Evolutionary conservation across 768 basidiomycete species (phyloP).

Genomic region (Coprinopsis strossmayeri): DNA sequence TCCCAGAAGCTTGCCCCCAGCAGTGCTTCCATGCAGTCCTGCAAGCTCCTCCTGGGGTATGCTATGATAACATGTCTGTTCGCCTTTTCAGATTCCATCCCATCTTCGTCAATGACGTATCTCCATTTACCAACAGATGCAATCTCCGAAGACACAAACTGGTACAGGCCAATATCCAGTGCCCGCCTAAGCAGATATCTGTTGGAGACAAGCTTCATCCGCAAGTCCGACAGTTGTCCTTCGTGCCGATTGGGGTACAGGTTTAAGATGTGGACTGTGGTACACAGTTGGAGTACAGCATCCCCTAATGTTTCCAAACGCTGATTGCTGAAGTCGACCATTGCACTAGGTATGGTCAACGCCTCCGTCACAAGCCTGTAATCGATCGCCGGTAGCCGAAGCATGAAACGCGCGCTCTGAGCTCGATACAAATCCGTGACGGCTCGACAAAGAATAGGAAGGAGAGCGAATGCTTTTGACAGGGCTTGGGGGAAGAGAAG

Average conservation of each 20-base stretch:
- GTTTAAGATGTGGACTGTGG: constrained; percentile 73
- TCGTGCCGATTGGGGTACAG: constrained; percentile 74
- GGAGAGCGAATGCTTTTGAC: constrained; percentile 43
- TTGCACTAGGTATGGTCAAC: constrained; percentile 64
- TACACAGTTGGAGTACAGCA: constrained; percentile 69
- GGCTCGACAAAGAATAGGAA: constrained; percentile 64
- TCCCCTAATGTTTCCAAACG: constrained; percentile 86
- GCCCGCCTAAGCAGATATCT: constrained; percentile 63
- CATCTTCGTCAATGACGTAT: constrained; percentile 35
- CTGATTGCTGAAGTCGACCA: constrained; percentile 70
- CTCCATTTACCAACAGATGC: constrained; percentile 54
- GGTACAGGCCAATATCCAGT: constrained; percentile 54
- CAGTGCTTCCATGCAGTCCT: constrained; percentile 85
- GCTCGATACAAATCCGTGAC: constrained; percentile 62
- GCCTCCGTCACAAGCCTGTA: constrained; percentile 63
- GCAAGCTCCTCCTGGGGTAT: constrained; percentile 65
- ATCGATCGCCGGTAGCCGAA: constrained; percentile 55
- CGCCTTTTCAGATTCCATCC: constrained; percentile 12
- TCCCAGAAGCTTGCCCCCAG: constrained; percentile 71
- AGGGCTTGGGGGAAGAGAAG: constrained; percentile 46
- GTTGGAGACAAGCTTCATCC: constrained; percentile 65
- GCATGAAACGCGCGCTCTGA: constrained; percentile 38
- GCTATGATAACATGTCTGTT: constrained; percentile 32
- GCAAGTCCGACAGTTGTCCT: constrained; percentile 67
- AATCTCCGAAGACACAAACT: constrained; percentile 55